Evolutionary conservation across 176 grass and related monocot species (phyloP), one percentile per base, ranked within the genome.

Genomic region (Carex parvula): DNA sequence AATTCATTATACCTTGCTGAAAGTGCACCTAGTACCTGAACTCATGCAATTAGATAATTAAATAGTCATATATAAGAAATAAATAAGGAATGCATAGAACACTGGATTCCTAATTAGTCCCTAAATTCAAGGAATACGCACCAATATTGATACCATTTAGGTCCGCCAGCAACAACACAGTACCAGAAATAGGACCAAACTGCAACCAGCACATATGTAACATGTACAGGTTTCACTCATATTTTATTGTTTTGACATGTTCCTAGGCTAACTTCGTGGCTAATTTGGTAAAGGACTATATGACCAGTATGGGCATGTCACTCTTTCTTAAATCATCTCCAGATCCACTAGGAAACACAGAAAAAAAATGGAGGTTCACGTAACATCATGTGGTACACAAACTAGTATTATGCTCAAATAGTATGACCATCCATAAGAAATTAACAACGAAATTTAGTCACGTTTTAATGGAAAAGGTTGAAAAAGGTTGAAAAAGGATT

Each of bases 1-100:
- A 98, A 80, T 54, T 98, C 85, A 52, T 93, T 89, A 21, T 95
- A 88, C 16, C 24, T 85, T 80, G 86, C 85, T 16, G 74, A 80
- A 35, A 95, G 91, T 61, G 79, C 77, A 46, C 64, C 80, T 84
- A 90, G 84, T 37, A 84, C 89, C 95, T 98, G 84, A 29, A 85
- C 18, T 0, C 10, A 70, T 55, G 14, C 15, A 55, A 78, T 26
- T 26, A 78, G 20, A 69, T 69, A 41, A 41, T 14, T 39, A 69
- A 39, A 54, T 54, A 73, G 42, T 73, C 13, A 76, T 30, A 76
- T 15, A 76, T 8, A 16, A 52, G 4, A 76, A 76, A 52, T 52
- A 76, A 15, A 55, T 53, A 2, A 21, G 71, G 22, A 29, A 13
- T 24, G 48, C 1, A 26, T 76, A 76, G 11, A 76, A 54, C 21